Percentiles rank a stretch among this genome's conserved stretches.
These are phyloP conservation scores for Epichloe baconii DNA, from an alignment of 2,329 filamentous ascomycete species.

Conservation along the genomic window DNA sequence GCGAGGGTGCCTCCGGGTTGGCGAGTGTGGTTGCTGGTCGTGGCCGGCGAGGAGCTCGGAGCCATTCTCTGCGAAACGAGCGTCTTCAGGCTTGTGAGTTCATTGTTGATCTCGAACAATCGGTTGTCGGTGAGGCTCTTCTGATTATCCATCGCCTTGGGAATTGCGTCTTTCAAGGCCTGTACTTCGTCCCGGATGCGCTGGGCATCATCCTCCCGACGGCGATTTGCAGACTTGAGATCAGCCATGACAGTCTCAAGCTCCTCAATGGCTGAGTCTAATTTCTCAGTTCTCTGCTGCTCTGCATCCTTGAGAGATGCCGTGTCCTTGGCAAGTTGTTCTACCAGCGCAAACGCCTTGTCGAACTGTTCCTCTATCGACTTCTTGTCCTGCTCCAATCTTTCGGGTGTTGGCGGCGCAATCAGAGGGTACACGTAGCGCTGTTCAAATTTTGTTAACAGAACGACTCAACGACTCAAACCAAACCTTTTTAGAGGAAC, in stretches of 20 bases:
- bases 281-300: conserved; percentile 64
- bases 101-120: conserved; percentile 71
- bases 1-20: conserved; percentile 1
- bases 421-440: conserved; percentile 88
- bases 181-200: conserved; percentile 78
- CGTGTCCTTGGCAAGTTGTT: conserved; percentile 86
- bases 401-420: conserved; percentile 83
- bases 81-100: conserved; percentile 86
- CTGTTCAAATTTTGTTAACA: conserved; percentile 25
- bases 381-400: conserved; percentile 87
- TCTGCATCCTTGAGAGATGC: conserved; percentile 78
- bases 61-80: conserved; percentile 57
- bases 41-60: conserved; percentile 16
- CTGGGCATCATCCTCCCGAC: conserved; percentile 77
- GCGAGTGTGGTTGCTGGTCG: conserved; percentile 8
- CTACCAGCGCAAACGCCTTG: conserved; percentile 78
- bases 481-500: not conserved
- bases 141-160: conserved; percentile 77
- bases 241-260: conserved; percentile 73
- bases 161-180: conserved; percentile 70
- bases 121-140: conserved; percentile 71
- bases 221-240: conserved; percentile 66
- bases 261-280: conserved; percentile 71
- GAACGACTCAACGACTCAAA: too few species aligned
- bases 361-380: conserved; percentile 88